Evolutionary conservation across 2,329 filamentous ascomycete species (phyloP), one percentile per base, ranked within the genome.

Genomic region (Penicillium corylophilum): DNA sequence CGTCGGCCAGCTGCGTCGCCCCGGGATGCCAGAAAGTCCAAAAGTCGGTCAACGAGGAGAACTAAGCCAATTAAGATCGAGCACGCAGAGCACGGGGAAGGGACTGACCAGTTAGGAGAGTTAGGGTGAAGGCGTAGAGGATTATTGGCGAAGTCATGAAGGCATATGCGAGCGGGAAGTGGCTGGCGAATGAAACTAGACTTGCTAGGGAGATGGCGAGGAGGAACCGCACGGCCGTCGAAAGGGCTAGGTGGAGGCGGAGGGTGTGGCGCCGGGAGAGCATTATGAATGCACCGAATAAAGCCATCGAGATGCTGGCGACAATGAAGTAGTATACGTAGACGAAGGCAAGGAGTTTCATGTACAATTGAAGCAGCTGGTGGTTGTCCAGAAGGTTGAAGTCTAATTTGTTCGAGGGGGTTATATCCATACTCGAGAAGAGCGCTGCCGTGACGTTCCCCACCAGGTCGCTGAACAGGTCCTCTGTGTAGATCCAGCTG

Each of bases 141-240:
- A 72, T 73, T n/a, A 64, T 60, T 5, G 71, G 70, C 44, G 65
- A 72, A 10, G 68, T 74, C 71, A 74, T 74, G 53, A 71, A 73
- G 3, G 61, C 62, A 59, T 71, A 71, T 1, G 66, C 66, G 29
- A 72, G 55, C 31, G 64, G 51, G 49, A 72, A 72, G 54, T 70
- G 52, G 23, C 55, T 53, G 8, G 63, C 61, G 31, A 72, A 69
- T 28, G 60, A 62, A 23, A 66, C 60, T 18, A 72, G 53, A 28
- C 64, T 56, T 6, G 62, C 60, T 7, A 72, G 50, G 16, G 65
- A 47, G 16, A 64, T 46, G 3, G 66, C 70, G 16, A 71, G 60
- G 6, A 65, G 16, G 15, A 71, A 36, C 22, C 69, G 68, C 18
- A 63, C 59, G 12, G 50, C 53, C 26, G 65, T 59, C 16, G 64